phyloP scores from a whole-genome alignment of 1,284 basidiomycete species.

The Pisolithus thermaeus region DNA sequence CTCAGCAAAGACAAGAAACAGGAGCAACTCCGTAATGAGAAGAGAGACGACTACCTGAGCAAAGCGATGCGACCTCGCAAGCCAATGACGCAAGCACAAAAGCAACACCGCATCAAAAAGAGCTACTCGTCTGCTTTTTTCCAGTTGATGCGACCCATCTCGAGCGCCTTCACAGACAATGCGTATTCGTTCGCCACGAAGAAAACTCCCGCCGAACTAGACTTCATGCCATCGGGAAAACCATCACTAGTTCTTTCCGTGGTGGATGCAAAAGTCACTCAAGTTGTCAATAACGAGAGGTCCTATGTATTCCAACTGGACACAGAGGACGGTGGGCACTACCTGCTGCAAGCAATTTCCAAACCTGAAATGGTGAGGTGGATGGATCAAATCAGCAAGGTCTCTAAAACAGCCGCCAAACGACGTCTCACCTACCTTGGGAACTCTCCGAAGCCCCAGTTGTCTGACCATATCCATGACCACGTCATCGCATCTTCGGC shows the following conservation, averaged over 20 bases:
- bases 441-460: conserved; percentile 59
- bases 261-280: conserved; percentile 60
- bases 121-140: conserved; percentile 76
- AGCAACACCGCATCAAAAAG: conserved; percentile 77
- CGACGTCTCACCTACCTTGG: conserved; percentile 78
- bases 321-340: conserved; percentile 81
- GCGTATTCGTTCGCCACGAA: conserved; percentile 40
- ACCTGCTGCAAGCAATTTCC: conserved; percentile 66
- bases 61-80: conserved; percentile 64
- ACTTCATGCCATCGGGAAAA: conserved; percentile 64
- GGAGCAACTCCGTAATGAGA: conserved; percentile 65
- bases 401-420: conserved; percentile 67
- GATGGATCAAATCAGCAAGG: conserved; percentile 64
- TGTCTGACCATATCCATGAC: conserved; percentile 64
- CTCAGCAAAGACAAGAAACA: conserved; percentile 67
- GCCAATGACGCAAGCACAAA: conserved; percentile 39
- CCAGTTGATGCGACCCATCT: conserved; percentile 80
- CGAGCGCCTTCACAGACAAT: conserved; percentile 71
- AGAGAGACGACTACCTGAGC: conserved; percentile 66
- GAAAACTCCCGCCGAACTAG: conserved; percentile 64
- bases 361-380: conserved; percentile 67
- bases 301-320: conserved; percentile 77
- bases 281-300: conserved; percentile 71
- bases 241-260: conserved; percentile 69
- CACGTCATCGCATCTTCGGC: conserved; percentile 32